phyloP scores from a whole-genome alignment of 2,329 filamentous ascomycete species.

The Dothistroma pini region DNA sequence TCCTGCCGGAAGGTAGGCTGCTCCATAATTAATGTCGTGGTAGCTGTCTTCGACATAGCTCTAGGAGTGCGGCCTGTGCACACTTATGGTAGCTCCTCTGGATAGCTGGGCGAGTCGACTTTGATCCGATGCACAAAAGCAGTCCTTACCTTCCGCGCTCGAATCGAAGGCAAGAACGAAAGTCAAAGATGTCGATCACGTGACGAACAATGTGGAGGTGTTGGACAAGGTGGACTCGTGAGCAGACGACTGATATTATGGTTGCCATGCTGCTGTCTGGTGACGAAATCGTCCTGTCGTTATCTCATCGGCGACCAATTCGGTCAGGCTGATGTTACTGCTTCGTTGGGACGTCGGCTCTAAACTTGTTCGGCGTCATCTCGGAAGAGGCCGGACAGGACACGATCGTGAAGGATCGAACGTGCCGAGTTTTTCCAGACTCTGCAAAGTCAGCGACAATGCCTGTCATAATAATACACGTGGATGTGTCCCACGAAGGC shows the following conservation, averaged over 20 bases:
- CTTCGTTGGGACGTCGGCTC: neutral
- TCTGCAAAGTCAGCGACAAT: neutral
- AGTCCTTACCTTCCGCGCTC: neutral
- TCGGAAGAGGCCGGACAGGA: constrained; percentile 2
- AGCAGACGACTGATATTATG: neutral
- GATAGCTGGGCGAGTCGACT: too few species aligned
- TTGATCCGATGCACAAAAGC: too few species aligned
- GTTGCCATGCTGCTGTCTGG: neutral
- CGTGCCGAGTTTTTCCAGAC: neutral
- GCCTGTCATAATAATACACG: neutral
- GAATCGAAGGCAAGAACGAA: neutral
- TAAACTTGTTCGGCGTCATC: neutral
- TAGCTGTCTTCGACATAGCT: neutral
- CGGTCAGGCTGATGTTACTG: neutral
- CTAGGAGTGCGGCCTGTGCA: too few species aligned
- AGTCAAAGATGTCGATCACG: neutral
- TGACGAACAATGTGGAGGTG: neutral
- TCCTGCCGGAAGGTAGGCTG: neutral
- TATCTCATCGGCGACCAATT: constrained; percentile 5
- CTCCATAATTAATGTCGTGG: neutral
- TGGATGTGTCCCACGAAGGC: neutral
- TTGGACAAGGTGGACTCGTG: neutral
- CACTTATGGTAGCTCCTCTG: too few species aligned
- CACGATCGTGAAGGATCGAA: neutral
- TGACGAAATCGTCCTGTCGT: neutral